A percentile compares a stretch with the other conserved stretches of the same genome.
phyloP scores from a whole-genome alignment of 768 basidiomycete genomes.

The Clathrus columnatus region DNA sequence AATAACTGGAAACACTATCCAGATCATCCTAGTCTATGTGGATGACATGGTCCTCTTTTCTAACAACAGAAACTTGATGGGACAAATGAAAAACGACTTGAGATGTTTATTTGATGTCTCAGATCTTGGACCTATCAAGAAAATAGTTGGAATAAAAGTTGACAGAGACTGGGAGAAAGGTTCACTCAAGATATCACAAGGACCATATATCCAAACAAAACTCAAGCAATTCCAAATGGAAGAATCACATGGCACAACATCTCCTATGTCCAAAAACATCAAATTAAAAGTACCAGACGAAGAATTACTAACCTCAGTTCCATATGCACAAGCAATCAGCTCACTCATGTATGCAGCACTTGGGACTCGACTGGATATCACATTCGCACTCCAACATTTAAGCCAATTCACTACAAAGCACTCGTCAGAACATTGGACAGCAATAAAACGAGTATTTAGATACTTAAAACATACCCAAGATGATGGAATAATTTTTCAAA shows the following conservation, averaged over 20 bases:
- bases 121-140: constrained; percentile 25
- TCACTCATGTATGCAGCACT: constrained; percentile 25
- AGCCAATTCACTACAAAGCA: constrained; percentile 19
- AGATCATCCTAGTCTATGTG: constrained; percentile 23
- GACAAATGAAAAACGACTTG: constrained; percentile 11
- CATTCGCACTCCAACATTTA: constrained; percentile 20
- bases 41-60: constrained; percentile 22
- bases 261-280: constrained; percentile 9
- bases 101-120: constrained; percentile 23
- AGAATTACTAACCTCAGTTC: constrained; percentile 3
- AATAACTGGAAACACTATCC: background rate
- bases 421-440: constrained; percentile 18
- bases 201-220: constrained; percentile 8
- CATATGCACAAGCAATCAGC: constrained; percentile 21
- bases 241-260: constrained; percentile 1
- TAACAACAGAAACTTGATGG: constrained; percentile 3
- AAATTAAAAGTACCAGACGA: background rate
- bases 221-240: constrained; percentile 7
- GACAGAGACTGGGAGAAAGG: constrained; percentile 12
- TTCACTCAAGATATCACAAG: constrained; percentile 9
- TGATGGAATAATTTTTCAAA: constrained; percentile 2
- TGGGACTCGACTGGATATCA: constrained; percentile 27
- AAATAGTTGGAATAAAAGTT: constrained; percentile 30
- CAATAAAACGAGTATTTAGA: constrained; percentile 18
- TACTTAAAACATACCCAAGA: constrained; percentile 22